A percentile compares a stretch with the other conserved stretches of the same genome.
Evolutionary conservation across 192 early-diverging fungal species (phyloP).

Genomic region (Oehlia diaphana): DNA sequence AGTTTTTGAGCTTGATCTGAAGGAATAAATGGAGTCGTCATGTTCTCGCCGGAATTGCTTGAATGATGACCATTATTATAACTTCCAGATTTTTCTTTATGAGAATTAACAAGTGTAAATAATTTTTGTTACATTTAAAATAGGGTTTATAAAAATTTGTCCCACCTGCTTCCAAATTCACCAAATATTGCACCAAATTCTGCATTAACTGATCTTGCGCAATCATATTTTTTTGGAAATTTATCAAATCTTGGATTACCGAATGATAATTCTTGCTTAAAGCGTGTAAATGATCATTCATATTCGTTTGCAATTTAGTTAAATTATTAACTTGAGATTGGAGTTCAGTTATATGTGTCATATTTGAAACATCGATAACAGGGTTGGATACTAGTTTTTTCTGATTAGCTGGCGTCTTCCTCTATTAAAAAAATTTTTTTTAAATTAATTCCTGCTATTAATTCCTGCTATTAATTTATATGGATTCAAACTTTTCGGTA

Average conservation of each 20-base stretch:
- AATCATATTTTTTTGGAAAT: conserved; percentile 47
- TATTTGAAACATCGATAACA: conserved; percentile 9
- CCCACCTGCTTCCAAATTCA: conserved; percentile 40
- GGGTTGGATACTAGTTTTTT: neutral
- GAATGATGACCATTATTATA: neutral
- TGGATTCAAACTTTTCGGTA: conserved; percentile 17
- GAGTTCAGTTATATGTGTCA: conserved; percentile 33
- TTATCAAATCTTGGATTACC: conserved; percentile 38
- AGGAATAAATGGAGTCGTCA: conserved; percentile 30
- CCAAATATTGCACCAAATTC: conserved; percentile 40
- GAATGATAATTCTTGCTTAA: conserved; percentile 34
- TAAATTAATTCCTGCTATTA: neutral
- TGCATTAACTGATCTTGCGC: conserved; percentile 52
- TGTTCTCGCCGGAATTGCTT: neutral
- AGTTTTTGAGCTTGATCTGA: conserved; percentile 36
- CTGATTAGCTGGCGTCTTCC: conserved; percentile 43
- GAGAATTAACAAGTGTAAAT: neutral
- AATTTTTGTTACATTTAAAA: neutral
- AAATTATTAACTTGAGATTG: conserved; percentile 45
- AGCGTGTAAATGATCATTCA: conserved; percentile 39
- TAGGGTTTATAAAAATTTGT: neutral
- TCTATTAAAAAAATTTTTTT: conserved; percentile 24
- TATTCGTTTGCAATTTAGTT: conserved; percentile 40
- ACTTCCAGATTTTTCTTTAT: conserved; percentile 14
- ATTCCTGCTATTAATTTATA: neutral